These are phyloP conservation scores for Pecoramyces ruminantium DNA, from an alignment of 192 early-diverging fungal genomes.

Conservation along the genomic window DNA sequence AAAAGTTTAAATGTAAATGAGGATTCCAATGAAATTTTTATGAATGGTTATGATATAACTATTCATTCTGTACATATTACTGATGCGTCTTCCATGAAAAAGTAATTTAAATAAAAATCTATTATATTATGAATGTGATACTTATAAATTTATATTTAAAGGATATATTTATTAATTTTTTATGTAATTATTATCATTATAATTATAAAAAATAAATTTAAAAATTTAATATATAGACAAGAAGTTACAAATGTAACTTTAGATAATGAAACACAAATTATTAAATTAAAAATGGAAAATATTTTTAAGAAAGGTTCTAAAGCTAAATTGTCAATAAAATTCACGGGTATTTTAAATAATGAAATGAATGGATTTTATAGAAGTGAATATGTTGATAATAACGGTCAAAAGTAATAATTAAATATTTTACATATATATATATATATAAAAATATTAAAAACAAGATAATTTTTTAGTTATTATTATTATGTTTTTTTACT, in stretches of 20 bases:
- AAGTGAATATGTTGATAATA: slow-evolving; percentile 41
- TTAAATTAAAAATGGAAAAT: slow-evolving; percentile 22
- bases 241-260: slow-evolving; percentile 16
- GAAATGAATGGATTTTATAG: slow-evolving; percentile 93
- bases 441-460: neutral
- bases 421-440: too few species aligned
- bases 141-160: slow-evolving; percentile 12
- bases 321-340: slow-evolving; percentile 19
- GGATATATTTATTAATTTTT: neutral
- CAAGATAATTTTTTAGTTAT: too few species aligned
- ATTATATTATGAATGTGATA: slow-evolving; percentile 8
- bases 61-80: neutral
- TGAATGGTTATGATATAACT: slow-evolving; percentile 21
- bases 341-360: slow-evolving; percentile 53
- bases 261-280: slow-evolving; percentile 18
- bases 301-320: slow-evolving; percentile 18
- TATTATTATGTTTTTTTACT: too few species aligned
- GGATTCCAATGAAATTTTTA: slow-evolving; percentile 11
- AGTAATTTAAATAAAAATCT: too few species aligned
- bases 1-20: slow-evolving; percentile 19
- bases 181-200: neutral
- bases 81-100: neutral
- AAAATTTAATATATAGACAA: slow-evolving; percentile 7
- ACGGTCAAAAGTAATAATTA: slow-evolving; percentile 15
- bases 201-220: neutral